Evolutionary conservation across 768 basidiomycete species (phyloP).

Genomic region (Hemileccinum impolitum): DNA sequence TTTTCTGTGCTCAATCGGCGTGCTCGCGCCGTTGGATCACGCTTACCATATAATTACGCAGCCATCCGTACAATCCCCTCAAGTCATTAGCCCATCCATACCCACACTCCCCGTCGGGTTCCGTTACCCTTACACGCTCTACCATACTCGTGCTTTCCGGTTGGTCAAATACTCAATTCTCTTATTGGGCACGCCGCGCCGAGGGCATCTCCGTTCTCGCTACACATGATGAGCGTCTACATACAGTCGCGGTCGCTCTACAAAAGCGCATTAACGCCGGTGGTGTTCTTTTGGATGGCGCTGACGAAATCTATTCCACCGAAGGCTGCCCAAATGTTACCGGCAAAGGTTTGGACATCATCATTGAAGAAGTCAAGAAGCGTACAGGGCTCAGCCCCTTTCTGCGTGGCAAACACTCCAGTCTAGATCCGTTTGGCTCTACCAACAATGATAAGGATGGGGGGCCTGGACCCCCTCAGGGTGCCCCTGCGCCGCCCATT

Average conservation of each 20-base stretch:
- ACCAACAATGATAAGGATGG: conserved; percentile 35
- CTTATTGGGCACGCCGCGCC: conserved; percentile 51
- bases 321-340: conserved; percentile 41
- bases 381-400: conserved; percentile 46
- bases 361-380: conserved; percentile 49
- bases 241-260: conserved; percentile 38
- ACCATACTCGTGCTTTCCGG: conserved; percentile 47
- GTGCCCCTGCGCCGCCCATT: conserved; percentile 27
- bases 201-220: conserved; percentile 49
- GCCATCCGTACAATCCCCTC: conserved; percentile 52
- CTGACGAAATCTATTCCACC: conserved; percentile 23
- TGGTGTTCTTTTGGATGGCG: conserved; percentile 29
- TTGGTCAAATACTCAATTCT: conserved; percentile 54
- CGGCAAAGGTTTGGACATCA: conserved; percentile 48
- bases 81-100: conserved; percentile 45
- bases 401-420: conserved; percentile 49
- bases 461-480: conserved; percentile 26
- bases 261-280: conserved; percentile 38
- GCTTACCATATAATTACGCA: conserved; percentile 30
- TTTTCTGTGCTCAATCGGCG: conserved; percentile 4
- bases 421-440: conserved; percentile 47
- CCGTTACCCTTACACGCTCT: conserved; percentile 45
- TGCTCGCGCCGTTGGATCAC: conserved; percentile 8
- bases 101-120: conserved; percentile 37
- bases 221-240: conserved; percentile 38